Conservation (phyloP, 2,329 filamentous ascomycete genomes). For the Fusarium abutilonis region DNA sequence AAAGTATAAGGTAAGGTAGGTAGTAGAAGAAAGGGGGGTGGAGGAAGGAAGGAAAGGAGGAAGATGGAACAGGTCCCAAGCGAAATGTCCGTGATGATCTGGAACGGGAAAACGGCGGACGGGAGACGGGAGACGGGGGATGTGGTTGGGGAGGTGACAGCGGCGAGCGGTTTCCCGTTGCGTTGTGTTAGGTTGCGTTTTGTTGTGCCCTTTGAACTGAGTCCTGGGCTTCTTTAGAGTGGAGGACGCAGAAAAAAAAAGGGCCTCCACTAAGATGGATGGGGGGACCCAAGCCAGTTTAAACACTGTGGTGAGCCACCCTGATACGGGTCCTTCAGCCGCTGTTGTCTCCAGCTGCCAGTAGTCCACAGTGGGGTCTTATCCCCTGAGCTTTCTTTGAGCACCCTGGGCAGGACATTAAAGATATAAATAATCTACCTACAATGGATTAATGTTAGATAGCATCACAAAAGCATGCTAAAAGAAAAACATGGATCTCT, state of each 20-base stretch:
- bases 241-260: slow-evolving; percentile 24
- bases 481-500: background rate
- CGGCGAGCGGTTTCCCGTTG: slow-evolving; percentile 36
- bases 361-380: slow-evolving; percentile 33
- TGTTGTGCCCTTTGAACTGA: slow-evolving; percentile 15
- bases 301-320: slow-evolving; percentile 31
- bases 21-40: slow-evolving; percentile 11
- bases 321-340: slow-evolving; percentile 7
- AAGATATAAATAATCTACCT: background rate
- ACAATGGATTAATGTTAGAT: background rate
- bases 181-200: slow-evolving; percentile 18
- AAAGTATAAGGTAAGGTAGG: background rate
- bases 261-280: slow-evolving; percentile 15
- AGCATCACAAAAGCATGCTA: background rate
- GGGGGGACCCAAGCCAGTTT: slow-evolving; percentile 20
- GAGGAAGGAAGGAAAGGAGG: slow-evolving; percentile 29
- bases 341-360: slow-evolving; percentile 28
- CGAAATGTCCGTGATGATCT: slow-evolving; percentile 42
- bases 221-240: slow-evolving; percentile 17
- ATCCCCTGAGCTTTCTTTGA: slow-evolving; percentile 27
- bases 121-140: slow-evolving; percentile 42
- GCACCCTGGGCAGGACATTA: slow-evolving; percentile 1
- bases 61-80: slow-evolving; percentile 35
- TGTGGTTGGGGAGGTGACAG: slow-evolving; percentile 45
- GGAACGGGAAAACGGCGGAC: slow-evolving; percentile 43